Conservation (phyloP, 2,329 filamentous ascomycete species). For the Arthrobotrys iridis region DNA sequence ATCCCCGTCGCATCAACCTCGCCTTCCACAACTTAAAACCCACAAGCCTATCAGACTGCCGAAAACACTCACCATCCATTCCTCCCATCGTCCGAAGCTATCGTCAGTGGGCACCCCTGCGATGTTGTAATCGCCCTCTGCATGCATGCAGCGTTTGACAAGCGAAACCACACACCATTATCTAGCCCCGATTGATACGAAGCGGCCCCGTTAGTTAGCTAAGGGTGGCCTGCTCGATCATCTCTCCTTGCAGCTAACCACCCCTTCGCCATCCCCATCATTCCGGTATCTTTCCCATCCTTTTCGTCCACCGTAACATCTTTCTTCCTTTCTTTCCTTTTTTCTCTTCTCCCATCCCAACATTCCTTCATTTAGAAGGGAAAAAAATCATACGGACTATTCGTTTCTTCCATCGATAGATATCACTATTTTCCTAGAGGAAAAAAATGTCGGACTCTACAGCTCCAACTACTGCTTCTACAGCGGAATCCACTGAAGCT, state of each 20-base stretch:
- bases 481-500: conserved; percentile 5
- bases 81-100: neutral
- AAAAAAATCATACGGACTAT: too few relatives aligned
- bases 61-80: conserved; percentile 4
- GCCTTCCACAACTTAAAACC: neutral
- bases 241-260: neutral
- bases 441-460: conserved; percentile 26
- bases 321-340: neutral
- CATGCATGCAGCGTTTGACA: conserved; percentile 51
- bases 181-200: conserved; percentile 8
- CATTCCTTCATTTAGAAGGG: neutral
- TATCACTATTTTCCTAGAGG: too few relatives aligned
- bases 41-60: neutral
- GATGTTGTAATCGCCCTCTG: conserved; percentile 36
- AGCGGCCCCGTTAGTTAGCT: conserved; percentile 4
- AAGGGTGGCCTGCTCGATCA: conserved; percentile 23
- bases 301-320: neutral
- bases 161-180: conserved; percentile 30
- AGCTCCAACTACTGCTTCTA: neutral
- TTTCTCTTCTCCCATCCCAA: neutral
- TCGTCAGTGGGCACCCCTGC: neutral
- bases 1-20: neutral
- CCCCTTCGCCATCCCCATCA: conserved; percentile 3
- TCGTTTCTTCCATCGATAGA: neutral
- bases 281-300: neutral